Base-by-base conservation (phyloP, 176 grass and related monocot genomes). In the Phyllostachys edulis region DNA sequence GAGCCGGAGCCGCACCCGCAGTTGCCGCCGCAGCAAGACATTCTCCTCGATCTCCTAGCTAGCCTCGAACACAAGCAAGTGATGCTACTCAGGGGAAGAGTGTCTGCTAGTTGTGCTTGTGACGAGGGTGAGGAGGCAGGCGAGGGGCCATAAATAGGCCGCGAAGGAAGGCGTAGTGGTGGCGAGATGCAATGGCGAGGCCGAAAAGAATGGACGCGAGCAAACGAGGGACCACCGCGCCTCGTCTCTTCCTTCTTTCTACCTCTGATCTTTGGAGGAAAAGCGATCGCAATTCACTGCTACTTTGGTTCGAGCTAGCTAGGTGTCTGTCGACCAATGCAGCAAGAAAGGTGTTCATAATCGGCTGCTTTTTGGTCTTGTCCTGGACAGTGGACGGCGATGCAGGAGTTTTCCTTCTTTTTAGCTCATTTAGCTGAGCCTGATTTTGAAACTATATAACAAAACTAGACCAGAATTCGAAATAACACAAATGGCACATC, bases 21-120 rank as follows among this genome's bases (percentile, higher is more conserved):
- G 29, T 85, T 96, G n/a, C 93, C 96, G 15, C 70, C 27, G 84
- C 96, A 95, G 93, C 96, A 92, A 92, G 92, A 97, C 90, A 92
- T 92, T 9, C 70, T 86, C 63, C 32, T 23, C 32, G 32, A 34
- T 34, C 50, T 14, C 14, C 64, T 57, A 44, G 16, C 56, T 75
- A 21, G 20, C 7, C 69, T 60, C 71, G 26, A 64, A 56, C 51
- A 46, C 52, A 18, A 51, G 44, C 27, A 67, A 23, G 41, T 41
- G 44, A 6, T 27, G 20, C 16, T 54, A 39, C 73, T 23, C 49
- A 27, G 6, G 3, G 7, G 27, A 4, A 21, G 38, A 23, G 20
- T 63, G 52, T 54, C 34, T 63, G 52, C 63, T 40, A 34, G 24
- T 17, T 79, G 66, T 75, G 85, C 78, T 88, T 92, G 75, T 36